These are phyloP conservation scores for Clavariopsis aquatica DNA, from an alignment of 495 filamentous ascomycete species.

Conservation along the genomic window DNA sequence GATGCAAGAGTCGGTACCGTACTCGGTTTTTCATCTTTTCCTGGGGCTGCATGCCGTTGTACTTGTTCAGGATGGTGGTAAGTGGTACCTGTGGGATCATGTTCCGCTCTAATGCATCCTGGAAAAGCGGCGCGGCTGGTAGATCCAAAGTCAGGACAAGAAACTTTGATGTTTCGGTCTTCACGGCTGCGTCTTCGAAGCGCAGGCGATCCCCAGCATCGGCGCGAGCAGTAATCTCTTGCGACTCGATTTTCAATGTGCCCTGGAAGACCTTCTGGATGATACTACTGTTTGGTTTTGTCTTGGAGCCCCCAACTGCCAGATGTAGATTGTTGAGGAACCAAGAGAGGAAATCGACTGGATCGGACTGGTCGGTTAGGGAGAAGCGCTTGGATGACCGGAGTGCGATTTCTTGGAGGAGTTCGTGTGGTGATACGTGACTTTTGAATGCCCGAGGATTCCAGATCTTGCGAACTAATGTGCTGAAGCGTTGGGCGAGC, in stretches of 20 bases:
- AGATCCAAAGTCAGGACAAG: slow-evolving; percentile 91
- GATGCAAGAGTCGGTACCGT: slow-evolving; percentile 87
- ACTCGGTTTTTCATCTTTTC: slow-evolving; percentile 83
- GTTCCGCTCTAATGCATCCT: slow-evolving; percentile 84
- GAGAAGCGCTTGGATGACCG: slow-evolving; percentile 90
- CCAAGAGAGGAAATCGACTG: slow-evolving; percentile 95
- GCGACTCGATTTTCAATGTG: slow-evolving; percentile 84
- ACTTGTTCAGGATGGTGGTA: slow-evolving; percentile 86
- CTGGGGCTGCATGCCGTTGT: slow-evolving; percentile 85
- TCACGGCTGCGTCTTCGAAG: slow-evolving; percentile 89
- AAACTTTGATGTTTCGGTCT: slow-evolving; percentile 73
- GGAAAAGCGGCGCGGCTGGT: slow-evolving; percentile 92
- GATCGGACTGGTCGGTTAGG: slow-evolving; percentile 87
- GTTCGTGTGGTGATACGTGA: slow-evolving; percentile 95
- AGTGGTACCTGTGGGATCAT: slow-evolving; percentile 96
- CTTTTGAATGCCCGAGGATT: slow-evolving; percentile 95
- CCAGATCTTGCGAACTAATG: slow-evolving; percentile 95
- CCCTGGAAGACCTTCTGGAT: slow-evolving; percentile 94
- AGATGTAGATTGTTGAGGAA: slow-evolving; percentile 95
- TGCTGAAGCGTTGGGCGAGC: slow-evolving; percentile 76
- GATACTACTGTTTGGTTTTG: slow-evolving; percentile 76
- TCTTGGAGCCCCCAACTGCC: slow-evolving; percentile 83
- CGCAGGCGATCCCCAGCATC: slow-evolving; percentile 85
- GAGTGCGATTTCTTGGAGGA: slow-evolving; percentile 90
- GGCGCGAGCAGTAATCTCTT: slow-evolving; percentile 89